A percentile compares a stretch with the other conserved stretches of the same genome.
Evolutionary conservation across 192 early-diverging fungal genomes (phyloP).

Genomic region (Coemansia furcata): DNA sequence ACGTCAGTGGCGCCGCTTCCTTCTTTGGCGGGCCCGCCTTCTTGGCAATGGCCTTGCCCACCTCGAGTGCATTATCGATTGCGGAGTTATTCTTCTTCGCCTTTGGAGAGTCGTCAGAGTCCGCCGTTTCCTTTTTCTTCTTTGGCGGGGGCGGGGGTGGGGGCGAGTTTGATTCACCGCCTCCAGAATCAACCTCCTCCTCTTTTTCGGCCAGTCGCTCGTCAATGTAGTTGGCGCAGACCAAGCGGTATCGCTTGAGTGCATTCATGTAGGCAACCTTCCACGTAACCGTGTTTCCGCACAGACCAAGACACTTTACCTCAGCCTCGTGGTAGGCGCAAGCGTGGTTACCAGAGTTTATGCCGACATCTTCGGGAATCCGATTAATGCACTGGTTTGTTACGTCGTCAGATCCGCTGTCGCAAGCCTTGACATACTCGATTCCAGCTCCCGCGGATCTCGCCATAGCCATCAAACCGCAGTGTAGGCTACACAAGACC

Average conservation of each 20-base stretch:
- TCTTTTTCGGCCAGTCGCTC: constrained; percentile 47
- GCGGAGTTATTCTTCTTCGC: constrained; percentile 1
- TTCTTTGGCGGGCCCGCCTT: constrained; percentile 8
- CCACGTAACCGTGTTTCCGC: constrained; percentile 51
- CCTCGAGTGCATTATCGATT: neutral
- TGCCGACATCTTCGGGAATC: constrained; percentile 47
- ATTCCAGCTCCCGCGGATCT: constrained; percentile 17
- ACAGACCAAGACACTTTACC: constrained; percentile 45
- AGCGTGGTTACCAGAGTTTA: constrained; percentile 35
- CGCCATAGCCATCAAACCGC: neutral
- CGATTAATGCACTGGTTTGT: constrained; percentile 54
- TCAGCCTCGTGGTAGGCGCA: constrained; percentile 54
- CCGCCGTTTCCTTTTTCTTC: constrained; percentile 7
- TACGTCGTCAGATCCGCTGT: constrained; percentile 48
- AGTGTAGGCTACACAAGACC: neutral
- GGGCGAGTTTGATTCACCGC: constrained; percentile 6
- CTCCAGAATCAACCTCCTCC: constrained; percentile 20
- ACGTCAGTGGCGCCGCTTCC: neutral
- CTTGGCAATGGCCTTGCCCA: neutral
- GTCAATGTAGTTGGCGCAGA: constrained; percentile 47
- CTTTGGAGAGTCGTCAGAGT: constrained; percentile 1
- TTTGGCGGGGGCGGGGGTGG: constrained; percentile 8
- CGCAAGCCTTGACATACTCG: constrained; percentile 48
- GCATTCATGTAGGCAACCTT: constrained; percentile 44
- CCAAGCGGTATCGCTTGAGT: constrained; percentile 47